Evolutionary conservation across 2,329 filamentous ascomycete genomes (phyloP), one percentile per base, ranked within the genome.

Genomic region (Ceratocystis smalleyi): DNA sequence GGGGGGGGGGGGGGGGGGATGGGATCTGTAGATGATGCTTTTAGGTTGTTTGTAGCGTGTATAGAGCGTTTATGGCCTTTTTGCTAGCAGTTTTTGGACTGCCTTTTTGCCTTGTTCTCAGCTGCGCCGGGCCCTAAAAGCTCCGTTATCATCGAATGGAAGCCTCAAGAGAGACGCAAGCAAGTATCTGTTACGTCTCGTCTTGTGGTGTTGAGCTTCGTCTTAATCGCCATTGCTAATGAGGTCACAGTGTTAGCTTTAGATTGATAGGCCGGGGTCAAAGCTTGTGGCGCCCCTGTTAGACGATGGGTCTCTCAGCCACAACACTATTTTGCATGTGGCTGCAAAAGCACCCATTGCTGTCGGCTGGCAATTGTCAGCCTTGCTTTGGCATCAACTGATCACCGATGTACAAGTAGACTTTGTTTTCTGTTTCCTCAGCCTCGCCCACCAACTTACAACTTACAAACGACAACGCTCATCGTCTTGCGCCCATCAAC

Each of bases 161-260:
- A 15, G 35, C 35, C 12, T 40, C 35, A 40, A 40, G 35, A 40
- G 35, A 40, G 35, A 40, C 35, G 35, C 35, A 40, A 10, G 12
- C 35, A 40, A 40, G 35, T 40, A 40, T 40, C 10, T 40, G 10
- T 40, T 40, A 40, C 35, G 35, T 22, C 22, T 51, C 19, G 19
- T 12, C 22, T 27, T 51, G 19, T 24, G 12, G 19, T 51, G 47
- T 24, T 10, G 22, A 35, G 54, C 54, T 57, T n/a, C 27, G 35
- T 40, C 35, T 40, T 40, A 15, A 40, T 40, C 35, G 35, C 54
- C 27, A 30, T 57, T 35, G 54, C 24, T 40, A 15, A 57, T 57
- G 54, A 57, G 54, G 54, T 57, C 54, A 57, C 24, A 57, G 54
- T 57, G 54, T 57, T 57, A 57, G 54, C 51, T 57, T 57, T 57